Base-by-base conservation (phyloP, 169 alveolate genomes). In the Plasmodium ovale region DNA sequence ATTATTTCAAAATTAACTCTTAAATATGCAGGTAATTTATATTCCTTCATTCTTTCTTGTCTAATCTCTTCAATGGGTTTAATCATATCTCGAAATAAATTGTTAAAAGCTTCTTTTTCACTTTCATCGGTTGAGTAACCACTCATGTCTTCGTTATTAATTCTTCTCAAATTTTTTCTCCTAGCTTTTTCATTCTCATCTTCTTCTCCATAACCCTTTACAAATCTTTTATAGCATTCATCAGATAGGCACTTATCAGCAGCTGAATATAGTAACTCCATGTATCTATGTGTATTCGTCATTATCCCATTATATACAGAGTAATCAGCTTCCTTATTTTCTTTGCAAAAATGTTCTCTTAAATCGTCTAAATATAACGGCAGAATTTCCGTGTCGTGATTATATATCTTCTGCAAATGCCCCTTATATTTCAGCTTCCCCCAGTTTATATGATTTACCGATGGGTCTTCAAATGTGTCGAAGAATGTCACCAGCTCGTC, bases 21-120 rank as follows among this genome's bases (percentile, higher is more conserved):
- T 51, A 87, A 44, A 72, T 88, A 88, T 37, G 95, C 92, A 33
- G 97, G 97, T 56, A 95, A 82, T 69, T 94, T 95, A 92, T 94
- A 92, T n/a, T 87, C 93, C 53, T 92, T 94, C 97, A 95, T 95
- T 21, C 94, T 44, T 23, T 87, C 87, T 70, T 89, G 94, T 23
- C 96, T 88, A 70, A 51, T 37, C 42, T 58, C 68, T 56, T 56
- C 68, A 53, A 82, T 54, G 21, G 68, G 72, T 25, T 74, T 74
- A 54, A 74, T 74, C 88, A 74, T 74, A 44, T 74, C 88, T 19
- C 88, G 42, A 74, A 74, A 74, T 74, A 74, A 74, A 37, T 74
- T 74, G 54, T 74, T 74, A 60, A 74, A 74, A 4, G 88, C 88
- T 44, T 74, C 88, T 25, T 74, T 74, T 74, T 74, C 88, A 74